Base-by-base conservation (phyloP, 441 rosid species). In the Gossypium aridum region DNA sequence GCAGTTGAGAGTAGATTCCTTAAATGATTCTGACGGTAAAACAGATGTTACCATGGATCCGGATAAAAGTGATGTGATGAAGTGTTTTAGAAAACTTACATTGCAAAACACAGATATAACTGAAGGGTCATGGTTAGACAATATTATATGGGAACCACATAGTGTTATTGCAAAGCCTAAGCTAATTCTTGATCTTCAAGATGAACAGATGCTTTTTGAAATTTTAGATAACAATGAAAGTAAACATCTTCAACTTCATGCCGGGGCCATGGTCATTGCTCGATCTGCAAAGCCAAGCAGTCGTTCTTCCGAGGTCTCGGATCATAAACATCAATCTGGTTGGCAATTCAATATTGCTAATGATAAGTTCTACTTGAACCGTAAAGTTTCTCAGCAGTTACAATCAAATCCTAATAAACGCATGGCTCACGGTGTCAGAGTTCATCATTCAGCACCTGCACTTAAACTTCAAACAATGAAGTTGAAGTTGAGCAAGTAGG, bases 401-500 rank as follows among this genome's bases (percentile, higher is more conserved):
- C 98, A 92, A 76, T 80, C 95, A 76, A 89, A 83, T 84, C 79
- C 95, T 70, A 92, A 88, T 77, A 92, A 94, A 75, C 90, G 97
- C 56, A 82, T 84, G 47, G 85, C 83, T 82, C 91, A 92, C 79
- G 91, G 96, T 57, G 77, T 85, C 79, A 95, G 89, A 86, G 87
- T 92, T 81, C 91, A 90, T 88, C 98, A 94, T 86, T 91, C 98
- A 71, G 95, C 95, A 66, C 96, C 98, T 79, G 99, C 99, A 54
- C 88, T 94, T 63, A 96, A 94, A 87, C 87, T 96, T 83, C 96
- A 94, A 87, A 92, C 98, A 7, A 89, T 89, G 92, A 94, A 96
- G 83, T 80, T 83, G 80, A 96, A 92, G 87, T 80, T 96, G 83
- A 96, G 98, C 99, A 94, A 94, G 99, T 96, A 89, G 84, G 99